Conservation (phyloP, 495 filamentous ascomycete genomes). For the Hapsidospora chrysogenum region DNA sequence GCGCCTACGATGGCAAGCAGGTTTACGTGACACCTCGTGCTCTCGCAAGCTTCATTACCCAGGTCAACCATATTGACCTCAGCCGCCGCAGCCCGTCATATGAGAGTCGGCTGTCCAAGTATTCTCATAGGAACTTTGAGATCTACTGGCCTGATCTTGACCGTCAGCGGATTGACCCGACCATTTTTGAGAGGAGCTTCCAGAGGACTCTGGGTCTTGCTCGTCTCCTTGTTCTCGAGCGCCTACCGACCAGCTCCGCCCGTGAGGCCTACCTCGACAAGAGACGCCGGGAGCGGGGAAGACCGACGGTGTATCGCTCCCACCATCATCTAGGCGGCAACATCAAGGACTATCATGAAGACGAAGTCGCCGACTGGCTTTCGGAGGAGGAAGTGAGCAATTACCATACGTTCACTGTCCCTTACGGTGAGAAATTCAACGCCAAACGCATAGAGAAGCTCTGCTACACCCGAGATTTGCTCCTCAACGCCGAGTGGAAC, state of each 20-base stretch:
- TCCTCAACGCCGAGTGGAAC: slow-evolving; percentile 84
- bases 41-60: slow-evolving; percentile 58
- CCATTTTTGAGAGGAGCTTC: slow-evolving; percentile 70
- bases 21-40: slow-evolving; percentile 58
- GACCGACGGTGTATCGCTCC: slow-evolving; percentile 26
- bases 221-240: slow-evolving; percentile 61
- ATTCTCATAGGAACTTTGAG: slow-evolving; percentile 68
- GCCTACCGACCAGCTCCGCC: slow-evolving; percentile 45
- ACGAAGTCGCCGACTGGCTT: slow-evolving; percentile 71
- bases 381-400: slow-evolving; percentile 54
- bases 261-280: slow-evolving; percentile 49
- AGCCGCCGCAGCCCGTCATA: slow-evolving; percentile 67
- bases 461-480: slow-evolving; percentile 58
- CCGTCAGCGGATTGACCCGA: slow-evolving; percentile 56
- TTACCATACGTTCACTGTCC: slow-evolving; percentile 65
- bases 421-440: slow-evolving; percentile 54
- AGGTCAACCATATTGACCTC: slow-evolving; percentile 65
- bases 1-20: slow-evolving; percentile 60
- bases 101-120: slow-evolving; percentile 77
- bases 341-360: slow-evolving; percentile 52
- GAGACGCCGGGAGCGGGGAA: slow-evolving; percentile 50
- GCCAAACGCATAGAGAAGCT: slow-evolving; percentile 62
- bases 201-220: slow-evolving; percentile 59
- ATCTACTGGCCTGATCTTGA: slow-evolving; percentile 61
- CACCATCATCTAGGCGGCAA: slow-evolving; percentile 29